phyloP scores from a whole-genome alignment of 2,329 filamentous ascomycete species.

The Aureobasidium sp. region DNA sequence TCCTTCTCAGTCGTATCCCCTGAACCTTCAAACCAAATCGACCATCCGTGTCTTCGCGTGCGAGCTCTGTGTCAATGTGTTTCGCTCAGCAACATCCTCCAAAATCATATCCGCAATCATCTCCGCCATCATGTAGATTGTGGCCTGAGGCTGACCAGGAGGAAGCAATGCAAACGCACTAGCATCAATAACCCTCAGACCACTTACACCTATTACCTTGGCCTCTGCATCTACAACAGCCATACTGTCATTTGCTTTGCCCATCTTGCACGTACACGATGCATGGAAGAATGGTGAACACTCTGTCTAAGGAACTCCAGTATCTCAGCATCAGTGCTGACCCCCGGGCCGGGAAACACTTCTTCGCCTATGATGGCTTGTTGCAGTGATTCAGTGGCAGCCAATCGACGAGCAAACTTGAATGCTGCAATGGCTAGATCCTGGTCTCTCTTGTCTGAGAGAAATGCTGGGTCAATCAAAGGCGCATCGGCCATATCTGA shows the following conservation, averaged over 20 bases:
- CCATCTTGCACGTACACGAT: neutral
- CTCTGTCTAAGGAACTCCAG: neutral
- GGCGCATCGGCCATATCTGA: slow-evolving; percentile 26
- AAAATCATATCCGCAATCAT: slow-evolving; percentile 28
- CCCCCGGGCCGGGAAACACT: neutral
- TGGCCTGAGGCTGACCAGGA: slow-evolving; percentile 16
- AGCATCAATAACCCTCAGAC: slow-evolving; percentile 33
- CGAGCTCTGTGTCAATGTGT: too few species aligned
- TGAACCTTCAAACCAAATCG: too few species aligned
- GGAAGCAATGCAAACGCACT: slow-evolving; percentile 23
- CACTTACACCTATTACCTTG: slow-evolving; percentile 24
- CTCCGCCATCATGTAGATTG: slow-evolving; percentile 15
- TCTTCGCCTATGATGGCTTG: neutral
- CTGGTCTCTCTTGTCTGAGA: slow-evolving; percentile 28
- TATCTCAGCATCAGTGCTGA: neutral
- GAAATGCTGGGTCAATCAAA: slow-evolving; percentile 31
- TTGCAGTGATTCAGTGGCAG: neutral
- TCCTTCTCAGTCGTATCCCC: too few species aligned
- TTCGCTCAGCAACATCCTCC: neutral
- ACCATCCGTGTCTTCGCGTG: too few species aligned
- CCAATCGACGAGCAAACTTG: slow-evolving; percentile 17
- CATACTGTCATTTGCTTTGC: slow-evolving; percentile 15
- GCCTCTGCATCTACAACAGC: slow-evolving; percentile 21
- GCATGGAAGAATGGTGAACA: neutral
- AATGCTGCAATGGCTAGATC: slow-evolving; percentile 28